A percentile compares a stretch with the other conserved stretches of the same genome.
Conservation (phyloP, 768 basidiomycete species). For the Tylopilus felleus region DNA sequence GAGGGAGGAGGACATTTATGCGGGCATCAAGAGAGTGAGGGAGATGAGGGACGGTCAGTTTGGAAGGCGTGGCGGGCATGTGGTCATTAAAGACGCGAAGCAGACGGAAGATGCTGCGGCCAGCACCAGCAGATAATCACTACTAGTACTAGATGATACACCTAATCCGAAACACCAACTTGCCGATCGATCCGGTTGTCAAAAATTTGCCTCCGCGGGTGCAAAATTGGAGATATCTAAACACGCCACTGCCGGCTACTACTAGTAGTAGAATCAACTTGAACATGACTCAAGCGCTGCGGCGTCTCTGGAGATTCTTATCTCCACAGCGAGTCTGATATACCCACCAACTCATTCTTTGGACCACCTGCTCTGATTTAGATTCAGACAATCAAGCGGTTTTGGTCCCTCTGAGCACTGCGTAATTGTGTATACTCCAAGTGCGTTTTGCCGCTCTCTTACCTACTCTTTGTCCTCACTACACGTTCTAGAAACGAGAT, state of each 20-base stretch:
- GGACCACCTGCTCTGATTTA: too few species aligned
- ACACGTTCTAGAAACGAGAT: background rate
- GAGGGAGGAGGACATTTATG: slow-evolving; percentile 35
- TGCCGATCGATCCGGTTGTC: background rate
- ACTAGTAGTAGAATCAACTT: too few species aligned
- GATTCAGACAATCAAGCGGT: background rate
- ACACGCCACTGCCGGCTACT: background rate
- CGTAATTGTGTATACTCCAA: too few species aligned
- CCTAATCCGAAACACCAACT: background rate
- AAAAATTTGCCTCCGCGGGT: slow-evolving; percentile 8
- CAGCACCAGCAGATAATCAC: background rate
- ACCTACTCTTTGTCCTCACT: background rate
- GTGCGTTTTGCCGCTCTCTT: background rate
- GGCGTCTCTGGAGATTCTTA: too few species aligned
- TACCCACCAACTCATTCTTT: background rate
- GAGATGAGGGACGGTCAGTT: slow-evolving; percentile 28
- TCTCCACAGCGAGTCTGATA: background rate
- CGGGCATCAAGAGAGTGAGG: slow-evolving; percentile 23
- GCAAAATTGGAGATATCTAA: background rate
- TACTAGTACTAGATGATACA: background rate
- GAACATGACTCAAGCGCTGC: background rate
- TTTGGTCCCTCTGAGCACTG: too few species aligned
- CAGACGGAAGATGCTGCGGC: background rate
- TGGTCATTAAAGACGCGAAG: background rate
- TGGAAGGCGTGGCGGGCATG: slow-evolving; percentile 14